Evolutionary conservation across 2,329 filamentous ascomycete species (phyloP).

Genomic region (Nemania abortiva): DNA sequence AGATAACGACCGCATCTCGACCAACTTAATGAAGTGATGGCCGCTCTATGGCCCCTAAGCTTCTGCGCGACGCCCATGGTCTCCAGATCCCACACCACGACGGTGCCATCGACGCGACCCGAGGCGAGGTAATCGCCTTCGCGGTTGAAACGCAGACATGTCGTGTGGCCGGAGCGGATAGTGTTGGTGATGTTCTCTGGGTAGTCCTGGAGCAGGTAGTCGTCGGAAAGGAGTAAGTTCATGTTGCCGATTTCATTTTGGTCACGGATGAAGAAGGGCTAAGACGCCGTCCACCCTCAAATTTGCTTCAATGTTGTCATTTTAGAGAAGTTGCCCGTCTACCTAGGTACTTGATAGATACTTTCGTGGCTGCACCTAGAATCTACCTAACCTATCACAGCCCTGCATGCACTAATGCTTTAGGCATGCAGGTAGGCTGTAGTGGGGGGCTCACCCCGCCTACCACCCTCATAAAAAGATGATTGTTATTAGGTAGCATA

Average conservation of each 20-base stretch:
- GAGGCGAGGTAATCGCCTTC: slow-evolving; percentile 95
- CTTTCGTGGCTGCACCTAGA: too few relatives aligned
- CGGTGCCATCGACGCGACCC: slow-evolving; percentile 91
- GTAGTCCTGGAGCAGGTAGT: slow-evolving; percentile 80
- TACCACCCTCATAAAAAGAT: slow-evolving; percentile 15
- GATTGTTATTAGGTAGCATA: neutral
- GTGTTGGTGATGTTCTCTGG: slow-evolving; percentile 90
- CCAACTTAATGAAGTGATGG: slow-evolving; percentile 96
- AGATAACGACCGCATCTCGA: slow-evolving; percentile 91
- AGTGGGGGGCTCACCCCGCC: slow-evolving; percentile 12
- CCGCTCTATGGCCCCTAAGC: slow-evolving; percentile 89
- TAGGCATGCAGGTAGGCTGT: neutral
- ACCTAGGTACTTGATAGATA: neutral
- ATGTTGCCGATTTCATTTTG: slow-evolving; percentile 55
- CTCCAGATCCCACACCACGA: slow-evolving; percentile 97
- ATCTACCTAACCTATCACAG: neutral
- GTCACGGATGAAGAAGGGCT: neutral
- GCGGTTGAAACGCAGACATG: slow-evolving; percentile 86
- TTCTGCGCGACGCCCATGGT: slow-evolving; percentile 97
- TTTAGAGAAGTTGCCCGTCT: neutral
- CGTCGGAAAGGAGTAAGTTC: slow-evolving; percentile 72
- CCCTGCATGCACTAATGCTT: neutral
- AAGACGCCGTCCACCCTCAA: neutral
- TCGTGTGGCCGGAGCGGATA: slow-evolving; percentile 78
- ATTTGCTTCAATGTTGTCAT: slow-evolving; percentile 9